These are phyloP conservation scores for Aspergillus melleus DNA, from an alignment of 2,329 filamentous ascomycete genomes.

Conservation along the genomic window DNA sequence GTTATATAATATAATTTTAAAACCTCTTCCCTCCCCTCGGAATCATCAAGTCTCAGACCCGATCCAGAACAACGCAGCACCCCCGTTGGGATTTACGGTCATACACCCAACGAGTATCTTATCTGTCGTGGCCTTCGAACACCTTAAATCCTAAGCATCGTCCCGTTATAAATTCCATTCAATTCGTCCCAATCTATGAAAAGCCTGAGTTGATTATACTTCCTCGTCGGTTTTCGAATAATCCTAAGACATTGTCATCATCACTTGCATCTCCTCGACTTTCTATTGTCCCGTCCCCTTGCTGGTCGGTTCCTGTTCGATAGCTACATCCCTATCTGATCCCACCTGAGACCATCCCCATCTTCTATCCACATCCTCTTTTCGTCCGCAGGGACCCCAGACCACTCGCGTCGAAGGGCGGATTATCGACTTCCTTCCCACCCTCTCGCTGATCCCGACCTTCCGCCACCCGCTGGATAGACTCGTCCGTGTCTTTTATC, in stretches of 20 bases:
- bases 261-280: slow-evolving; percentile 15
- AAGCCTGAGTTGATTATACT: slow-evolving; percentile 6
- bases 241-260: slow-evolving; percentile 20
- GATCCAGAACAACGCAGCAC: not conserved
- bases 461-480: slow-evolving; percentile 5
- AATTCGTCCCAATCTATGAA: slow-evolving; percentile 2
- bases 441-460: slow-evolving; percentile 9
- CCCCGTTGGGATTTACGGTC: not conserved
- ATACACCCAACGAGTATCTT: not conserved
- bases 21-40: not conserved
- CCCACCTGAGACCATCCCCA: slow-evolving; percentile 20
- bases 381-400: slow-evolving; percentile 7
- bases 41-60: not conserved
- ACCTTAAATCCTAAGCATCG: not conserved
- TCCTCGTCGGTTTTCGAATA: slow-evolving; percentile 9
- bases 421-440: slow-evolving; percentile 14
- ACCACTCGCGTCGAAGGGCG: slow-evolving; percentile 18
- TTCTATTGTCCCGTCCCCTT: slow-evolving; percentile 18
- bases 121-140: not conserved
- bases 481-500: slow-evolving; percentile 14
- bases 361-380: slow-evolving; percentile 7
- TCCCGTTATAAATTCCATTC: not conserved
- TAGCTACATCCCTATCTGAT: slow-evolving; percentile 17
- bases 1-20: not conserved
- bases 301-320: slow-evolving; percentile 16